Conservation (phyloP, 2,329 filamentous ascomycete species). For the Paecilomyces variotii region DNA sequence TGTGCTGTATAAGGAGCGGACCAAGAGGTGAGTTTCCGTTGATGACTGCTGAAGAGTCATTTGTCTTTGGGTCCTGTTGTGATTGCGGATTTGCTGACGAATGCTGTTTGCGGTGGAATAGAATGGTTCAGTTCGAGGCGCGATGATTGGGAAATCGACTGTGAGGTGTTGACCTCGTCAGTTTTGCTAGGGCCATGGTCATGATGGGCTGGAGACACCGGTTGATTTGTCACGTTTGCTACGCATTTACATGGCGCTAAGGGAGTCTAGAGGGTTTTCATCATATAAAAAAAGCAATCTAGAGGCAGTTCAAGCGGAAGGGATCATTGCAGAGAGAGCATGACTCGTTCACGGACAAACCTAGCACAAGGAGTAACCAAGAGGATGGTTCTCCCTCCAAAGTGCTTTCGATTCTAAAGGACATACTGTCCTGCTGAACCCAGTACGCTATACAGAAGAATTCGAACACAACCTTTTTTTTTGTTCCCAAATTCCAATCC, state of each 20-base stretch:
- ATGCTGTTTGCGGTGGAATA: slow-evolving; percentile 31
- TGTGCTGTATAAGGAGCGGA: slow-evolving; percentile 95
- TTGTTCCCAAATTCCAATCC: neutral
- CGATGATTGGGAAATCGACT: slow-evolving; percentile 46
- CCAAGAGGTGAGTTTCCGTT: slow-evolving; percentile 66
- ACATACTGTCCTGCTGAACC: neutral
- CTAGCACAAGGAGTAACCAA: too few relatives aligned
- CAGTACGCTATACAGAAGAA: neutral
- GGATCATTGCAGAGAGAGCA: neutral
- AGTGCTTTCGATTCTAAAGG: neutral
- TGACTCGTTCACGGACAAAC: neutral
- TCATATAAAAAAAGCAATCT: neutral
- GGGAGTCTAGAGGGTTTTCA: slow-evolving; percentile 6
- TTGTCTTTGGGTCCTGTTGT: slow-evolving; percentile 1
- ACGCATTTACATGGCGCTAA: slow-evolving; percentile 10
- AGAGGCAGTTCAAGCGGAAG: neutral
- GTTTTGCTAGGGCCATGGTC: neutral
- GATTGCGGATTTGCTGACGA: slow-evolving; percentile 1
- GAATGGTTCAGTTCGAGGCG: slow-evolving; percentile 98
- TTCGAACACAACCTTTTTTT: neutral
- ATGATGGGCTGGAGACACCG: neutral
- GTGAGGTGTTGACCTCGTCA: neutral
- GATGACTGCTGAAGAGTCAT: neutral
- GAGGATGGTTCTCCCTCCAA: neutral
- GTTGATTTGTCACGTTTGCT: neutral